These are phyloP conservation scores for Extremus antarcticus DNA, from an alignment of 495 filamentous ascomycete species.

Conservation along the genomic window DNA sequence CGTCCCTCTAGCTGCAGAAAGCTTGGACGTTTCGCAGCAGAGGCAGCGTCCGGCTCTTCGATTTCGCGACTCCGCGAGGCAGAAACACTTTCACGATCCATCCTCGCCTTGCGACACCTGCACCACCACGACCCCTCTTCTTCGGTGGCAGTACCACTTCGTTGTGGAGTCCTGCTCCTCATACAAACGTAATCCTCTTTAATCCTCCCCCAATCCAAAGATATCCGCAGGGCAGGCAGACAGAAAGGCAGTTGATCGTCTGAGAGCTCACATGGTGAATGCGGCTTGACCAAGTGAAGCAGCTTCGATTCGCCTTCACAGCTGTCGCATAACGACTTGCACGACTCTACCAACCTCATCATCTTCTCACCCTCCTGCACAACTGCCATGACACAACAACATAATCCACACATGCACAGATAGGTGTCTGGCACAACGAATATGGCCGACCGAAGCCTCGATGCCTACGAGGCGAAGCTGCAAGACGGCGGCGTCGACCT, in stretches of 20 bases:
- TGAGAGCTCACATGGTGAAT: not conserved
- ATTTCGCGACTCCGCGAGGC: not conserved
- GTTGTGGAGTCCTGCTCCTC: not conserved
- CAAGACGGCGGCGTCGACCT: constrained; percentile 46
- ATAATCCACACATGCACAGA: not conserved
- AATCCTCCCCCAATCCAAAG: too few relatives aligned
- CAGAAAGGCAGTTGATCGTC: too few relatives aligned
- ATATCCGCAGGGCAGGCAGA: too few relatives aligned
- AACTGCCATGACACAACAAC: not conserved
- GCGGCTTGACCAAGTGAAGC: too few relatives aligned
- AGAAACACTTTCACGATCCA: too few relatives aligned
- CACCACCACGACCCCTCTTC: not conserved
- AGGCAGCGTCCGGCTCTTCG: not conserved
- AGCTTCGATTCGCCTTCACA: not conserved
- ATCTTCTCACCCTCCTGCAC: not conserved
- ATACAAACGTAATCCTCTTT: too few relatives aligned
- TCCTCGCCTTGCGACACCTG: not conserved
- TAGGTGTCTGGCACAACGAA: not conserved
- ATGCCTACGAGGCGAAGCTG: constrained; percentile 26
- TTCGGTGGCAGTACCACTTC: not conserved
- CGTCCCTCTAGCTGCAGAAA: not conserved
- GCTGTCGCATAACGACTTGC: not conserved
- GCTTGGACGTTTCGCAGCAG: too few relatives aligned
- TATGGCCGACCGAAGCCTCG: constrained; percentile 19
- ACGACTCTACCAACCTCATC: not conserved